Percentiles rank a stretch among this genome's conserved stretches.
These are phyloP conservation scores for Aspergillus amoenus DNA, from an alignment of 2,329 filamentous ascomycete genomes.

Conservation along the genomic window DNA sequence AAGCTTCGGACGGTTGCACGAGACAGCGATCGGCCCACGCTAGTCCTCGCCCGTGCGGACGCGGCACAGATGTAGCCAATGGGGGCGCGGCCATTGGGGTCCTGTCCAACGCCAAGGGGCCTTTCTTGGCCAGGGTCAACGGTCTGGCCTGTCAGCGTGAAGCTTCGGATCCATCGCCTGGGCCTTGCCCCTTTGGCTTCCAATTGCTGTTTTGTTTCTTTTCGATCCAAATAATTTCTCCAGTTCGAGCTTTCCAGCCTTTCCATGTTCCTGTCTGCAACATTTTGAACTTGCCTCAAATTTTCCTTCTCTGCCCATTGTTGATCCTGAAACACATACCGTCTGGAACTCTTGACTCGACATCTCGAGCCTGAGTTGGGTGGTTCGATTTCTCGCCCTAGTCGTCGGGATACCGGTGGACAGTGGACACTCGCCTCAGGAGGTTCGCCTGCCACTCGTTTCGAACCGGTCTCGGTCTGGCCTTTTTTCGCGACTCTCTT, in stretches of 20 bases:
- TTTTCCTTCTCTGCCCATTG: not conserved
- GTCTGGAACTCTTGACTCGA: not conserved
- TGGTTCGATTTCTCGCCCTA: not conserved
- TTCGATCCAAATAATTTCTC: not conserved
- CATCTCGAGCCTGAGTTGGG: not conserved
- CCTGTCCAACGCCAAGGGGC: constrained; percentile 4
- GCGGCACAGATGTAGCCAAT: constrained; percentile 13
- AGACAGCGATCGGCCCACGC: constrained; percentile 20
- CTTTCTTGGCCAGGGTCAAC: constrained; percentile 1
- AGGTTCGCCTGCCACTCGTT: constrained; percentile 4
- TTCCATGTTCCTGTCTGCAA: not conserved
- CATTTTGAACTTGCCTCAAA: not conserved
- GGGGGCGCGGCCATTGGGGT: constrained; percentile 8
- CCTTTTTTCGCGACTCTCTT: not conserved
- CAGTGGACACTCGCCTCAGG: not conserved
- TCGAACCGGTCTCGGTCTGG: not conserved
- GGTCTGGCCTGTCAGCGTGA: constrained; percentile 15
- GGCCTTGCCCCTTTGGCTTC: constrained; percentile 1
- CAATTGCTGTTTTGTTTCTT: constrained; percentile 8
- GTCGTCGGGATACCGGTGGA: not conserved
- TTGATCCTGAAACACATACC: not conserved
- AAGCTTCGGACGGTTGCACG: constrained; percentile 23
- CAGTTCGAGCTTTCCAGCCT: not conserved
- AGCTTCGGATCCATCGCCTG: not conserved
- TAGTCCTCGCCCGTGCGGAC: constrained; percentile 20